Evolutionary conservation across 2,329 filamentous ascomycete species (phyloP).

Genomic region (Neurospora sp.): DNA sequence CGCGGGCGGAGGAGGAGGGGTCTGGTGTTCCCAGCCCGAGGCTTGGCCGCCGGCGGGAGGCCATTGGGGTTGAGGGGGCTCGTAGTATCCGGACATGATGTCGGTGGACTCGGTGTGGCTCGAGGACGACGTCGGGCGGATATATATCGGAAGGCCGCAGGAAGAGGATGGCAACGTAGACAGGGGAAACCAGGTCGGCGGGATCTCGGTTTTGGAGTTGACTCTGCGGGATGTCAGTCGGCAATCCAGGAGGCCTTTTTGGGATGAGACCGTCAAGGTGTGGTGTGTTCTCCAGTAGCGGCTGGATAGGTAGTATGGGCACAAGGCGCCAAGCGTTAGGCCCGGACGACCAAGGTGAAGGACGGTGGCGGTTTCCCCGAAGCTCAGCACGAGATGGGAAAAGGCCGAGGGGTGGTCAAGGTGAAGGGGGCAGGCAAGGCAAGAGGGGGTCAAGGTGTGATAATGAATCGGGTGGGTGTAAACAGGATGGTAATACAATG

Average conservation of each 20-base stretch:
- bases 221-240: background rate
- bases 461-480: background rate
- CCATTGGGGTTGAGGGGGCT: conserved; percentile 20
- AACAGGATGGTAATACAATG: background rate
- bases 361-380: background rate
- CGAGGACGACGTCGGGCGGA: background rate
- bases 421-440: background rate
- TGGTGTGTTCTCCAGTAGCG: background rate
- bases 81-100: conserved; percentile 22
- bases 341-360: background rate
- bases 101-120: background rate
- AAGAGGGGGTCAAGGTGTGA: background rate
- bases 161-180: background rate
- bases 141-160: background rate
- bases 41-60: conserved; percentile 14
- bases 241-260: background rate
- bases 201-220: background rate
- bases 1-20: conserved; percentile 20
- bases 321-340: background rate
- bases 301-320: background rate
- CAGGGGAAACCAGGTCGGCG: background rate
- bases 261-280: background rate
- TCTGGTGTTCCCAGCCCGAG: conserved; percentile 20
- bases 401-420: background rate
- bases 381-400: background rate